phyloP scores from a whole-genome alignment of 1,139 yeast species.

The Kluyveromyces marxianus region DNA sequence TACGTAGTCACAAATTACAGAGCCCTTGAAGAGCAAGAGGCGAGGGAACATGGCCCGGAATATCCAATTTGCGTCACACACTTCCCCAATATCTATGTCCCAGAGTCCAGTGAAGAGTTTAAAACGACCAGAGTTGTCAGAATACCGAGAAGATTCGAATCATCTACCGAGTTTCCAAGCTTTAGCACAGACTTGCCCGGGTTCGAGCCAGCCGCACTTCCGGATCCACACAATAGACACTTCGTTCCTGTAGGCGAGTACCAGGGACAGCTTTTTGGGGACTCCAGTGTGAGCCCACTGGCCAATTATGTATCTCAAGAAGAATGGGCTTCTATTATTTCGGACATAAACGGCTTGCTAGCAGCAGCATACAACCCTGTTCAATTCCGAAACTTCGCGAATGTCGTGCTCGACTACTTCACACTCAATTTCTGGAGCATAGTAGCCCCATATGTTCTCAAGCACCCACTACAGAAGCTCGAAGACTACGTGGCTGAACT shows the following conservation, averaged over 20 bases:
- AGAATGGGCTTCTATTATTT: constrained; percentile 39
- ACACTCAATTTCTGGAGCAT: constrained; percentile 36
- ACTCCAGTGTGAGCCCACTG: constrained; percentile 49
- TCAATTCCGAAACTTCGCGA: constrained; percentile 34
- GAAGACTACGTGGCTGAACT: constrained; percentile 40
- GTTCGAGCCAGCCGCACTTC: constrained; percentile 54
- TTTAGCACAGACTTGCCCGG: constrained; percentile 41
- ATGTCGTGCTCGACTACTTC: constrained; percentile 40
- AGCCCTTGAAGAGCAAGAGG: constrained; percentile 14
- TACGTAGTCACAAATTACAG: constrained; percentile 36
- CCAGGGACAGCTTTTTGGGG: constrained; percentile 42
- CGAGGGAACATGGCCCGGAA: constrained; percentile 23
- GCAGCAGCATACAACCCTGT: constrained; percentile 37
- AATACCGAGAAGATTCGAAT: constrained; percentile 46
- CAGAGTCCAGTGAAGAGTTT: constrained; percentile 29
- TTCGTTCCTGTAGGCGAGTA: constrained; percentile 37
- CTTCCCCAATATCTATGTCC: constrained; percentile 51
- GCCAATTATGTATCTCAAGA: constrained; percentile 34
- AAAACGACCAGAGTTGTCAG: constrained; percentile 50
- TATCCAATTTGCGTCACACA: constrained; percentile 47
- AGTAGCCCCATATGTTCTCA: constrained; percentile 25
- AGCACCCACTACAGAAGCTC: constrained; percentile 29
- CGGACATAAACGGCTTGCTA: constrained; percentile 39
- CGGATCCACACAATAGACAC: constrained; percentile 18
- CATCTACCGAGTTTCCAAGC: constrained; percentile 14